Conservation (phyloP, 148 eudicot species). For the Arctostaphylos glauca region DNA sequence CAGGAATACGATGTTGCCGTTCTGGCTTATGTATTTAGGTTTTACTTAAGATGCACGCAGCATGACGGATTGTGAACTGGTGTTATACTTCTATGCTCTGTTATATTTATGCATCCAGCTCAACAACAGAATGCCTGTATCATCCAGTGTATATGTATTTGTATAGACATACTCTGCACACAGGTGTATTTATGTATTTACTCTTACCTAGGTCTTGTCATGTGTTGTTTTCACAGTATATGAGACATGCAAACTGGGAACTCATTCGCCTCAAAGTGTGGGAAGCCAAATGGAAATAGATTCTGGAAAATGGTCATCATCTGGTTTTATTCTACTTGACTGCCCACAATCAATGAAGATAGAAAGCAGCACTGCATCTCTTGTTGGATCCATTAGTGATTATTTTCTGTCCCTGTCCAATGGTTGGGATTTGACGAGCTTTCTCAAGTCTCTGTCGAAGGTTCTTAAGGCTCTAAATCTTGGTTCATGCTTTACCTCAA, state of each 20-base stretch:
- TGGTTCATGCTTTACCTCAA: slow-evolving; percentile 50
- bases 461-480: slow-evolving; percentile 74
- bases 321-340: slow-evolving; percentile 92
- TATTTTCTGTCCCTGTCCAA: slow-evolving; percentile 76
- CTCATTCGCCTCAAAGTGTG: slow-evolving; percentile 69
- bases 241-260: slow-evolving; percentile 91
- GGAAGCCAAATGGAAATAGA: slow-evolving; percentile 83
- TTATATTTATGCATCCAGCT: not conserved
- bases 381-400: slow-evolving; percentile 88
- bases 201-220: not conserved
- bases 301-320: slow-evolving; percentile 68
- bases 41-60: not conserved
- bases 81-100: not conserved
- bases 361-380: slow-evolving; percentile 68
- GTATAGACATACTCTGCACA: not conserved
- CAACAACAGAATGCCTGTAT: not conserved
- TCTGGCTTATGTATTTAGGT: not conserved
- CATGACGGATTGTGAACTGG: not conserved
- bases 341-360: slow-evolving; percentile 83
- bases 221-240: slow-evolving; percentile 51
- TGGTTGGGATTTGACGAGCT: slow-evolving; percentile 91
- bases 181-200: not conserved
- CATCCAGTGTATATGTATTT: not conserved
- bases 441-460: slow-evolving; percentile 83
- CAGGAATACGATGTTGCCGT: not conserved